Percentiles rank a stretch among this genome's conserved stretches.
Evolutionary conservation across 345 rosid genomes (phyloP).

Genomic region (Excoecaria agallocha): DNA sequence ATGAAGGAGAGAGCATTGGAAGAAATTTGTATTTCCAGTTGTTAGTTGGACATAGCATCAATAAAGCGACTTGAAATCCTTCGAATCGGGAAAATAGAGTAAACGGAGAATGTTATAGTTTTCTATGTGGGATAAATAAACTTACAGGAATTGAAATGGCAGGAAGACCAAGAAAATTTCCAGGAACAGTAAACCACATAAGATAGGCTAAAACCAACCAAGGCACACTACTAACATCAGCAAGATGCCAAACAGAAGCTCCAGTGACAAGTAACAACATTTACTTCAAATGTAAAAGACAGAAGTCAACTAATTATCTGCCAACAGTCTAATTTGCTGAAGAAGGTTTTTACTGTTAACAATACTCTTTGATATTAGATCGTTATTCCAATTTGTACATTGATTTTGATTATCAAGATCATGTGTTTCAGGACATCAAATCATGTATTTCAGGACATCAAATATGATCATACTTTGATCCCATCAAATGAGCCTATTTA

Average conservation of each 20-base stretch:
- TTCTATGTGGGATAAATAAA: background rate
- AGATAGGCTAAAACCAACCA: constrained; percentile 51
- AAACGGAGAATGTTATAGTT: background rate
- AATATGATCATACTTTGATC: no score
- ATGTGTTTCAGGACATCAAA: no score
- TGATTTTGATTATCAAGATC: background rate
- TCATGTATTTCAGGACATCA: background rate
- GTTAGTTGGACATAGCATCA: background rate
- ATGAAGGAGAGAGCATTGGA: background rate
- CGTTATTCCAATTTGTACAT: background rate
- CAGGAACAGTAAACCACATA: constrained; percentile 61
- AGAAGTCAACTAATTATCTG: no score
- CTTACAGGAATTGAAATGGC: constrained; percentile 83
- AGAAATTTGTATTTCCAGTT: background rate
- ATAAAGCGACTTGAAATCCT: background rate
- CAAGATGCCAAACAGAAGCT: background rate
- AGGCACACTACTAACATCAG: background rate
- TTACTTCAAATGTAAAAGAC: background rate
- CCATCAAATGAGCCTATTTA: no score
- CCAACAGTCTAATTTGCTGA: background rate
- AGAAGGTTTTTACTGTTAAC: background rate
- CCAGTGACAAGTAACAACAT: background rate
- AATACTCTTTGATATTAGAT: background rate
- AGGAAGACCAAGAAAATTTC: constrained; percentile 78
- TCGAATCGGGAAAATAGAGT: background rate